phyloP scores from a whole-genome alignment of 2,329 filamentous ascomycete genomes.

The Cladophialophora exuberans region DNA sequence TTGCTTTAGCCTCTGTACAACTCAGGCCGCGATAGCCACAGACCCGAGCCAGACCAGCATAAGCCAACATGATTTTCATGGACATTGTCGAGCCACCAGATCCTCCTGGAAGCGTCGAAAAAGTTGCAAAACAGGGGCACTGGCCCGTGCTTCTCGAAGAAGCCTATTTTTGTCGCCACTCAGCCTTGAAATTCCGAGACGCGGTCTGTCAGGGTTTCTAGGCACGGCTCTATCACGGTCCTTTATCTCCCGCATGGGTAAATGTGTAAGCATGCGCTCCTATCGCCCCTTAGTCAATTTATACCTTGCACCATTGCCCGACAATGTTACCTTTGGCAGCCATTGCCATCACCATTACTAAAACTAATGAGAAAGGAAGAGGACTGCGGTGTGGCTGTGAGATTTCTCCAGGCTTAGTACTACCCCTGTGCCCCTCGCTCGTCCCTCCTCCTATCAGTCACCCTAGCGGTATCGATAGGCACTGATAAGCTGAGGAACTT shows the following conservation, averaged over 20 bases:
- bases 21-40: constrained; percentile 6
- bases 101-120: background rate
- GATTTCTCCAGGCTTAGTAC: background rate
- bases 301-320: background rate
- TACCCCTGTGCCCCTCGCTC: too few species aligned
- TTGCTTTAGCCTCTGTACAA: constrained; percentile 1
- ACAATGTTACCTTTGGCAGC: background rate
- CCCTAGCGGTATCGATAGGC: constrained; percentile 7
- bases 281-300: constrained; percentile 1
- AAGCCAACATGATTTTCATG: too few species aligned
- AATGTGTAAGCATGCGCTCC: constrained; percentile 15
- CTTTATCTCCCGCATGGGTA: background rate
- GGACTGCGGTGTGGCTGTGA: background rate
- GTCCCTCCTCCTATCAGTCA: constrained; percentile 5
- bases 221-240: background rate
- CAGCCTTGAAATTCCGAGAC: constrained; percentile 3
- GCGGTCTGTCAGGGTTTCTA: background rate
- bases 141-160: constrained; percentile 9
- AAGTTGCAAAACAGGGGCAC: background rate
- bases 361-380: too few species aligned
- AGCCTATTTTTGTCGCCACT: constrained; percentile 30
- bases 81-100: too few species aligned
- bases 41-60: constrained; percentile 4
- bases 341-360: background rate
- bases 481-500: constrained; percentile 8